Evolutionary conservation across 106 monocot species (phyloP).

Genomic region (Dendrobium catenatum): DNA sequence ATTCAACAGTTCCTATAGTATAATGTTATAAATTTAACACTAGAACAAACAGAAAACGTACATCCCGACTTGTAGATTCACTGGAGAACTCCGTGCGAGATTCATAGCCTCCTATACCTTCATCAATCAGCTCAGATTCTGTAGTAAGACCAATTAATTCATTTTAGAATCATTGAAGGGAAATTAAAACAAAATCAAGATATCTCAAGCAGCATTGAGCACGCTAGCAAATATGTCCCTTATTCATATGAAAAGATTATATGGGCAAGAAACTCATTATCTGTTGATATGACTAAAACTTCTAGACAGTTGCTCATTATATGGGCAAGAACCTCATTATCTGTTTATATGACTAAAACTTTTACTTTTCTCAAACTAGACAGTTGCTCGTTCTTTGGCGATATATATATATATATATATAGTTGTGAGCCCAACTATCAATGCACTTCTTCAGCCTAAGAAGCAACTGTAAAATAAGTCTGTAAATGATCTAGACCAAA

Average conservation of each 20-base stretch:
- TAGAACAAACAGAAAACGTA: slow-evolving; percentile 11
- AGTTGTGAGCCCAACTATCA: not conserved
- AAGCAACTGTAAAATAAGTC: not conserved
- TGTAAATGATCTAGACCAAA: not conserved
- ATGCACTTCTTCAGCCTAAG: not conserved
- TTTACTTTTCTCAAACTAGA: not conserved
- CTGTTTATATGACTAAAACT: not conserved
- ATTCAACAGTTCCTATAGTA: not conserved
- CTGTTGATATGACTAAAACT: not conserved
- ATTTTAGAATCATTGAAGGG: slow-evolving; percentile 1
- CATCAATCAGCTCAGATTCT: slow-evolving; percentile 27
- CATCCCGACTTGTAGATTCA: slow-evolving; percentile 33
- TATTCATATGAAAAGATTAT: not conserved
- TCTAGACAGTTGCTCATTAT: not conserved
- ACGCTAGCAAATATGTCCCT: not conserved
- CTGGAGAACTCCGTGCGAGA: slow-evolving; percentile 8
- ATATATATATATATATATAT: too few species aligned
- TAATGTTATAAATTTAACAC: not conserved
- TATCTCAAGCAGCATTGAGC: not conserved
- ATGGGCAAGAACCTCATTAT: too few species aligned
- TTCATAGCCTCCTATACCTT: slow-evolving; percentile 21
- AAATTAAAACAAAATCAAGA: slow-evolving; percentile 6
- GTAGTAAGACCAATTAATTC: slow-evolving; percentile 8
- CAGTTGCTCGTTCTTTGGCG: not conserved
- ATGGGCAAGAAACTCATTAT: not conserved